Base-by-base conservation (phyloP, 2,329 filamentous ascomycete genomes). In the Periconia sp. region DNA sequence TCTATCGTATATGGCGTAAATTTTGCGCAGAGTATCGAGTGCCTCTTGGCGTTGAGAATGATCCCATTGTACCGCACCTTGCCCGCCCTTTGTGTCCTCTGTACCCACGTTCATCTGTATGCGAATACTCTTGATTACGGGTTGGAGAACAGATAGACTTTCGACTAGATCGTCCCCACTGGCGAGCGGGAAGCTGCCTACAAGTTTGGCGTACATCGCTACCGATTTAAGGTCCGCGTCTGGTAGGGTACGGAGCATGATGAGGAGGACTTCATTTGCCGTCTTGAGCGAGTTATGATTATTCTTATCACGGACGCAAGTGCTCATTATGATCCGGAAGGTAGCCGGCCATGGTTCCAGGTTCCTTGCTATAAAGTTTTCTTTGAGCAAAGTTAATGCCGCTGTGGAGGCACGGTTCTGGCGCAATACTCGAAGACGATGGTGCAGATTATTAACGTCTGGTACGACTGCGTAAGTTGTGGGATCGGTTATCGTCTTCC, bases 251-350 rank as follows among this genome's bases (percentile, higher is more conserved):
- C 56, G 50, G 11, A 47, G 57, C 69, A 73, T 72, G 30, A 63
- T 58, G 11, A 85, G 78, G 30, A 96, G 75, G 23, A 96, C 78
- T 47, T 78, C 73, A 47, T 79, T 84, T 5, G 90, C 88, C 59
- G 88, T 81, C 2, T 78, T 74, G 59, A 96, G 82, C 19, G 84
- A 83, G 49, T 87, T 82, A n/a, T 72, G 79, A 70, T 95, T 96
- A 51, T 86, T 85, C 66, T 86, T 88, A 77, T 97, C 91, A 52
- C 87, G 83, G 20, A 85, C 76, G 71, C 92, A 96, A 6, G 85
- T 81, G 58, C 82, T 81, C 78, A 97, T 85, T 50, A 88, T 91
- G 45, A 91, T 82, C 49, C 84, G 83, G 75, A 92, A 90, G 10
- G 85, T 85, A 53, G 81, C 82, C 14, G 63, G 63, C 18, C 51